Conservation (phyloP, 2,329 filamentous ascomycete species). For the Xylaria sp. region DNA sequence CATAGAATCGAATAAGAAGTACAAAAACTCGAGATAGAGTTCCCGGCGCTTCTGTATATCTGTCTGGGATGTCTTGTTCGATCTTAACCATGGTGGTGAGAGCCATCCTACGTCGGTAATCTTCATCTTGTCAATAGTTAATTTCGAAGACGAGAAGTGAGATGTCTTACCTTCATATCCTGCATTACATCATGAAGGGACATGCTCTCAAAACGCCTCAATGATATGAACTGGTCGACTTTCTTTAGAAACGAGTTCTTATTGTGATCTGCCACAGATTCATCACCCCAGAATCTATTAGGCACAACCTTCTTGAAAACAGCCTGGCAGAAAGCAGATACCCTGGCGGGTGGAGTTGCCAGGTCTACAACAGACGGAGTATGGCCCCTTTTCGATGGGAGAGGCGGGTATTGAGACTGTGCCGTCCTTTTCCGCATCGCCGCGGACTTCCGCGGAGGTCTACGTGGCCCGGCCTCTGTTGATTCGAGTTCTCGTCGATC, state of each 20-base stretch:
- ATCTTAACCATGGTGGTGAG: constrained; percentile 50
- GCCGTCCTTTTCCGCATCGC: constrained; percentile 12
- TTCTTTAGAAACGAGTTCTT: constrained; percentile 62
- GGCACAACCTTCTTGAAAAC: constrained; percentile 75
- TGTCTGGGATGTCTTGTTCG: constrained; percentile 64
- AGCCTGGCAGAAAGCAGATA: constrained; percentile 87
- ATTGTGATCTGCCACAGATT: constrained; percentile 60
- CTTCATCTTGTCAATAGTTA: constrained; percentile 45
- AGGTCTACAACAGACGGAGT: constrained; percentile 61
- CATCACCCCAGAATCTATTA: constrained; percentile 70
- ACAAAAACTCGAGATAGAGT: constrained; percentile 82
- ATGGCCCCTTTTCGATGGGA: constrained; percentile 43
- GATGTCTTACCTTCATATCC: constrained; percentile 67
- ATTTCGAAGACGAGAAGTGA: constrained; percentile 4
- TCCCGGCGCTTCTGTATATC: constrained; percentile 78
- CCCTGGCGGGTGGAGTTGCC: constrained; percentile 66
- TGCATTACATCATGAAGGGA: constrained; percentile 79
- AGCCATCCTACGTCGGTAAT: constrained; percentile 75
- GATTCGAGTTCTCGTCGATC: constrained; percentile 8
- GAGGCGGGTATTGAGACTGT: constrained; percentile 23
- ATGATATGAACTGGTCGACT: constrained; percentile 75
- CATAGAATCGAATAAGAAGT: constrained; percentile 91
- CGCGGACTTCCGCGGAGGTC: constrained; percentile 17
- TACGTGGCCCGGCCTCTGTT: constrained; percentile 9
- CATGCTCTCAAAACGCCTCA: constrained; percentile 81